A percentile compares a stretch with the other conserved stretches of the same genome.
These are phyloP conservation scores for Blastomyces emzantsi DNA, from an alignment of 2,329 filamentous ascomycete genomes.

Conservation along the genomic window DNA sequence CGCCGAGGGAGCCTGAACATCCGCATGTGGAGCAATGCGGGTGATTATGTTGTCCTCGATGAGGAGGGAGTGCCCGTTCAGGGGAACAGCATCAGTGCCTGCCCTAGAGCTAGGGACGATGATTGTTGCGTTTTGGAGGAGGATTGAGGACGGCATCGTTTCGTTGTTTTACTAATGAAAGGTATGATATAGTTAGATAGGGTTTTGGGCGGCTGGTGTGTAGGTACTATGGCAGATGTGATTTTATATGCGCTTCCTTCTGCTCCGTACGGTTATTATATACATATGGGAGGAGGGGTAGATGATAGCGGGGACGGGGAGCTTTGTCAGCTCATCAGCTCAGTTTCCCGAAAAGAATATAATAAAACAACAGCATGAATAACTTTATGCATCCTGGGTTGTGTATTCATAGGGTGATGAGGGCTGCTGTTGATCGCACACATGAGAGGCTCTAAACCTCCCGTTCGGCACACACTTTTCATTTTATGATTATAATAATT, in stretches of 20 bases:
- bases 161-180: not conserved
- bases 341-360: too few relatives aligned
- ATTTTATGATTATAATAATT: too few relatives aligned
- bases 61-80: not conserved
- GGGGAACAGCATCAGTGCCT: not conserved
- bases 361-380: too few relatives aligned
- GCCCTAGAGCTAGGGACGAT: not conserved
- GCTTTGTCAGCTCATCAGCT: too few relatives aligned
- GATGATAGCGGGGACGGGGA: too few relatives aligned
- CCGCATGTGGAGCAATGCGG: constrained; percentile 2
- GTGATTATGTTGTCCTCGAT: constrained; percentile 5
- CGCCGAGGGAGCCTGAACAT: not conserved
- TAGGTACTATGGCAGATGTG: not conserved
- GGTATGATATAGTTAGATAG: not conserved
- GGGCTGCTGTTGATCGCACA: too few relatives aligned
- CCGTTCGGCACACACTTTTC: too few relatives aligned
- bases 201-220: not conserved
- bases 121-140: constrained; percentile 5
- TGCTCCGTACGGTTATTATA: too few relatives aligned
- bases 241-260: not conserved
- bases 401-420: too few relatives aligned
- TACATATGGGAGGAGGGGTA: too few relatives aligned
- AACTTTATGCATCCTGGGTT: too few relatives aligned
- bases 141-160: not conserved
- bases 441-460: too few relatives aligned